Base-by-base conservation (phyloP, 352 stramenopile species). In the Globisporangium echinulatum region DNA sequence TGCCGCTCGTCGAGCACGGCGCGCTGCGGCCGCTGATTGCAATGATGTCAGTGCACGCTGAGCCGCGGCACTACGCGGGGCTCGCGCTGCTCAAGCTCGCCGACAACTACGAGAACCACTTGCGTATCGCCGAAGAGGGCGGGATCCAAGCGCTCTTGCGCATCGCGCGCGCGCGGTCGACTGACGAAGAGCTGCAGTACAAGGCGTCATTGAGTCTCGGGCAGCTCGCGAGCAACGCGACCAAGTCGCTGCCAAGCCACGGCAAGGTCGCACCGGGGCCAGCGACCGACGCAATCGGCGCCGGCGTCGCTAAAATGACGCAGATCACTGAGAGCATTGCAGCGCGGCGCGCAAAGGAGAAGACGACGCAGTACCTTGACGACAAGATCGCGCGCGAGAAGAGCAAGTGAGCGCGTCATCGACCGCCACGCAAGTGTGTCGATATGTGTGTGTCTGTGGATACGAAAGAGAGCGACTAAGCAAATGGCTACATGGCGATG, bases 81-180 rank as follows among this genome's bases (percentile, higher is more conserved):
- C 74, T 98, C 11, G 96, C 96, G 49, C 75, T 99, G n/a, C 82
- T 99, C 40, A 98, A 99, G 69, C 81, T 99, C 44, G 94, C 95
- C 11, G 95, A 99, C 72, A 99, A 99, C 68, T 98, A 98, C 69
- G 91, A 98, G 67, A 98, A 98, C 72, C 96, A 99, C 67, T 58
- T 98, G 48, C 83, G 82, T 38, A 98, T 99, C 66, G 93, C 95
- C 13, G 85, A 98, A 61, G 92, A 97, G 68, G 96, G 96, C 43
- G 96, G 96, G 5, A 98, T 99, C 56, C 88, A 98, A 66, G 95
- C 95, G 40, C 74, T 99, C 13, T 62, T 99, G 14, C 83, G 92
- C 39, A 88, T 99, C 44, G 93, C 90, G 4, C 81, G 87, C 40
- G 85, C 87, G 46, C 86, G 93, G 17, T 90, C 82, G 3, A 97